A percentile compares a stretch with the other conserved stretches of the same genome.
phyloP scores from a whole-genome alignment of 495 filamentous ascomycete species.

The Podospora comata region DNA sequence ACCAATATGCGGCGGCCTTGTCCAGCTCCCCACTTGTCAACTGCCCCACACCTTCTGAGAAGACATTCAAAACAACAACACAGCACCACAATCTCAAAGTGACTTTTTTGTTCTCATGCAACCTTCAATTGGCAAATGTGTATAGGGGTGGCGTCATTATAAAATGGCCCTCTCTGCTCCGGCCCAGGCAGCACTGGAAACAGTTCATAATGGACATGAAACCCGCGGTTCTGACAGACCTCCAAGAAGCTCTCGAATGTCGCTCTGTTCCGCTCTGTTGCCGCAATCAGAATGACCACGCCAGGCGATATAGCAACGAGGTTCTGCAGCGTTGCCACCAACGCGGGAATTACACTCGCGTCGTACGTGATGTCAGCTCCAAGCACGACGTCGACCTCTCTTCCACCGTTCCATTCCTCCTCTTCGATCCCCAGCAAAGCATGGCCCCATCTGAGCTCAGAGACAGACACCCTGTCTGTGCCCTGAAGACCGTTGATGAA shows the following conservation, averaged over 20 bases:
- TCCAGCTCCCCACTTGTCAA: not conserved
- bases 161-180: slow-evolving; percentile 49
- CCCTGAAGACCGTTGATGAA: slow-evolving; percentile 61
- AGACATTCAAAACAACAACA: not conserved
- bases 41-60: not conserved
- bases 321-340: slow-evolving; percentile 47
- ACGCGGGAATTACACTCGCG: slow-evolving; percentile 39
- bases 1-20: too few relatives aligned
- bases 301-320: slow-evolving; percentile 37
- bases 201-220: slow-evolving; percentile 34
- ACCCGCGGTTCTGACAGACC: slow-evolving; percentile 33
- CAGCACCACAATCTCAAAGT: not conserved
- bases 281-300: slow-evolving; percentile 41
- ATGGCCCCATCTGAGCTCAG: slow-evolving; percentile 61
- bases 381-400: slow-evolving; percentile 45
- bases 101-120: not conserved
- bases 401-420: slow-evolving; percentile 41
- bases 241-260: slow-evolving; percentile 45
- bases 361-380: slow-evolving; percentile 55
- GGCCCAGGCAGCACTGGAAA: slow-evolving; percentile 34
- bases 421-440: slow-evolving; percentile 47
- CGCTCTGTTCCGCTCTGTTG: slow-evolving; percentile 47
- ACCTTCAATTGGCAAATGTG: slow-evolving; percentile 38
- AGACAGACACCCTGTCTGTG: slow-evolving; percentile 40
- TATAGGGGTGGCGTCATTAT: slow-evolving; percentile 43